phyloP scores from a whole-genome alignment of 345 rosid genomes.

The Bruguiera parviflora region DNA sequence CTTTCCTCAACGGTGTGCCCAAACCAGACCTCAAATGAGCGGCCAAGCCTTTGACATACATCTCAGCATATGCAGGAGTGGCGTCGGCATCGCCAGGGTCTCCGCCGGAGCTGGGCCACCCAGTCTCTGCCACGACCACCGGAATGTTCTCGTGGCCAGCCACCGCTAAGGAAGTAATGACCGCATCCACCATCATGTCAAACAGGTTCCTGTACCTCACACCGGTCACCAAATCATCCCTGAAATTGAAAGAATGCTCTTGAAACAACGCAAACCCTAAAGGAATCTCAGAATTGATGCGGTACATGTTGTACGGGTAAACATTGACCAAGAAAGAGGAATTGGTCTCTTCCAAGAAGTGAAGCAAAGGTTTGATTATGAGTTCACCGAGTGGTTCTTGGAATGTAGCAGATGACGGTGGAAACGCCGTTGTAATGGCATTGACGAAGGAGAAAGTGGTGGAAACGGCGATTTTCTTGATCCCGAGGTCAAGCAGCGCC shows the following conservation, averaged over 20 bases:
- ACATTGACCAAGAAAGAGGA: conserved; percentile 77
- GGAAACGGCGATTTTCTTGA: conserved; percentile 56
- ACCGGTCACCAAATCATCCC: conserved; percentile 71
- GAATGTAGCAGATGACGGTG: conserved; percentile 73
- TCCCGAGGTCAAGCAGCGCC: conserved; percentile 62
- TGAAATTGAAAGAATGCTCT: conserved; percentile 66
- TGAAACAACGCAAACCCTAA: conserved; percentile 82
- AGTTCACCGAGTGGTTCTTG: conserved; percentile 58
- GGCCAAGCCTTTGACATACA: conserved; percentile 62
- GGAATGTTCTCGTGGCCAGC: conserved; percentile 77
- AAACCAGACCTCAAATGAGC: conserved; percentile 58
- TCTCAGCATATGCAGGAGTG: conserved; percentile 49
- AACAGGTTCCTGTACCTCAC: conserved; percentile 79
- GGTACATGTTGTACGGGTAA: conserved; percentile 77
- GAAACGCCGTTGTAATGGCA: conserved; percentile 62
- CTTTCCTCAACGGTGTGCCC: conserved; percentile 84
- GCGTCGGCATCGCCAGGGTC: conserved; percentile 70
- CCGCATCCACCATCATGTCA: conserved; percentile 91
- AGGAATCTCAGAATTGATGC: conserved; percentile 63
- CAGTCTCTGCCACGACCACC: conserved; percentile 79
- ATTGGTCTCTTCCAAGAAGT: conserved; percentile 59
- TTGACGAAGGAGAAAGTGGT: conserved; percentile 82
- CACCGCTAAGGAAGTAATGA: conserved; percentile 65
- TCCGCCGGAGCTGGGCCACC: conserved; percentile 77
- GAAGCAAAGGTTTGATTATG: conserved; percentile 65